Base-by-base conservation (phyloP, 257 asterid genomes). In the Solanum tarapatanum region DNA sequence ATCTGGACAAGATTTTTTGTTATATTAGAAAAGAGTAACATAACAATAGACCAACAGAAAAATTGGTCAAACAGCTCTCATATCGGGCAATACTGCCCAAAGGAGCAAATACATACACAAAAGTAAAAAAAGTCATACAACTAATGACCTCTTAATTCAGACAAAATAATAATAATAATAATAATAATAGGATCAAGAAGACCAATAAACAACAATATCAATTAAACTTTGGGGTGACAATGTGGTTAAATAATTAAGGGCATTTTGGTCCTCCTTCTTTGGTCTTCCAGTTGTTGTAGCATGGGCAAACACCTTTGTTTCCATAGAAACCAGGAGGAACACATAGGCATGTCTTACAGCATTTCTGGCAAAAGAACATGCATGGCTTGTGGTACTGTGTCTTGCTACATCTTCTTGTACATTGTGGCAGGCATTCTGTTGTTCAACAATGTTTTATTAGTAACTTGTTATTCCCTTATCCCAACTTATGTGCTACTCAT, bases 241-340 rank as follows among this genome's bases (percentile, higher is more conserved):
- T 83, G 48, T 82, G 36, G 69, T 41, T 4, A 7, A 39, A 4
- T 24, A 69, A 9, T 86, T 39, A 89, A 88, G 93, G 93, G 92
- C 96, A 93, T 37, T 93, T 93, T 16, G 95, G 94, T 58, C 94
- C 94, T 85, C 97, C 95, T 79, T 83, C 82, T 91, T 93, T 79
- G 19, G 95, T 94, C 91, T 94, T 94, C 96, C 94, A 92, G 91
- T 89, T 91, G 86, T 87, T 88, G 86, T 91, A 91, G 91, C 93
- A 91, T 2, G 88, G 74, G 90, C 97, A 92, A 2, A 64, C 86
- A 1, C 33, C 88, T 55, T 94, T 94, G 89, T 93, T 91, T 6
- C 94, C 97, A 51, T 91, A 92, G 87, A 26, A 90, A 32, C 97
- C 97, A 23, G 95, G 95, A 2, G 97, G 97, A 4, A 94, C 97